These are phyloP conservation scores for Neurospora sp. DNA, from an alignment of 495 filamentous ascomycete species.

Conservation along the genomic window DNA sequence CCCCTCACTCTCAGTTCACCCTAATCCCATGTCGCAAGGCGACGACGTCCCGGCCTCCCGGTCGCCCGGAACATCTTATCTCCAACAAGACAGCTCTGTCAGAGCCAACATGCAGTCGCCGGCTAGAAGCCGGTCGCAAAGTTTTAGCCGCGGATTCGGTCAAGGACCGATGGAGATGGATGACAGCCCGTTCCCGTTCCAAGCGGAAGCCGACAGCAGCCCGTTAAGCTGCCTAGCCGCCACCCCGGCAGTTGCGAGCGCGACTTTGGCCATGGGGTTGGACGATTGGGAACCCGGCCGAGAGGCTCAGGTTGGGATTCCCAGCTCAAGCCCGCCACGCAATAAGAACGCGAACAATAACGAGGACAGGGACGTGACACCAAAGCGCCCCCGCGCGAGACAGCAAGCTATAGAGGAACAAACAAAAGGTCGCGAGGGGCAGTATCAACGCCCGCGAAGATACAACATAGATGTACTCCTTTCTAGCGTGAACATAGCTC, in stretches of 20 bases:
- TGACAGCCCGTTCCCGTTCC: background rate
- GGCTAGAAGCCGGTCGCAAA: background rate
- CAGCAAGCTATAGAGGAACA: background rate
- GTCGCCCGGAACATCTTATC: background rate
- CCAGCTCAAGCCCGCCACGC: background rate
- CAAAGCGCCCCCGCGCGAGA: background rate
- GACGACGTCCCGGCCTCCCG: background rate
- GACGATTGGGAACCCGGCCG: background rate
- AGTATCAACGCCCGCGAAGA: background rate
- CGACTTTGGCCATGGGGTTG: background rate
- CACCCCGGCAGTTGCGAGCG: background rate
- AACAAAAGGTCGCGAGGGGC: background rate
- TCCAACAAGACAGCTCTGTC: background rate
- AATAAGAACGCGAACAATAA: background rate
- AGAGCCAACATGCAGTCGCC: background rate
- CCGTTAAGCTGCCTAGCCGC: background rate
- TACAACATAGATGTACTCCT: background rate
- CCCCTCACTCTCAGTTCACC: background rate
- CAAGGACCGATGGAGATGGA: background rate
- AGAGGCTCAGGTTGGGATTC: background rate
- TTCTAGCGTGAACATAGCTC: background rate
- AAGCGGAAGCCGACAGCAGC: background rate
- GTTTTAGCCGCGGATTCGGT: background rate
- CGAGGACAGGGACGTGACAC: background rate
- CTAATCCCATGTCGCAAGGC: background rate